Conservation (phyloP, 2,329 filamentous ascomycete species). For the Epichloe baconii region DNA sequence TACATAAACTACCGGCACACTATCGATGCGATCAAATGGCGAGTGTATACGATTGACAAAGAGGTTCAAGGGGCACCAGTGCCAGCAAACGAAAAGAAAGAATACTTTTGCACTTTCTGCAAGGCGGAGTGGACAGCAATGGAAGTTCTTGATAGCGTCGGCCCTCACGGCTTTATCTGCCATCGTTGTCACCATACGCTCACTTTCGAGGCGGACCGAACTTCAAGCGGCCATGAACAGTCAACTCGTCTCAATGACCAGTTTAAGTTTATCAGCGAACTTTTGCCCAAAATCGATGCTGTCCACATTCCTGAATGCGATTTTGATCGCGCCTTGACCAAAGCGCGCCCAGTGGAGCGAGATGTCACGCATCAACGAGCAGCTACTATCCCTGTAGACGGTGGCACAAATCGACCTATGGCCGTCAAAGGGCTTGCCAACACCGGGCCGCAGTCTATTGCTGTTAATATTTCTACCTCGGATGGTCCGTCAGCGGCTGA, state of each 20-base stretch:
- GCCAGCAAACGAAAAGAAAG: conserved; percentile 75
- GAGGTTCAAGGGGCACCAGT: conserved; percentile 75
- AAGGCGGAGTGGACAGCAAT: conserved; percentile 78
- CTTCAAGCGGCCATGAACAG: conserved; percentile 58
- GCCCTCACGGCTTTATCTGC: conserved; percentile 65
- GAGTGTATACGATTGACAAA: conserved; percentile 77
- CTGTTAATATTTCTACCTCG: conserved; percentile 53
- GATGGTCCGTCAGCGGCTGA: conserved; percentile 55
- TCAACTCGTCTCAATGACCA: conserved; percentile 65
- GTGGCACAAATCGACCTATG: conserved; percentile 41
- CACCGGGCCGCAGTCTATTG: conserved; percentile 54
- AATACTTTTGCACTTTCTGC: conserved; percentile 75
- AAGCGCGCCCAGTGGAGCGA: conserved; percentile 50
- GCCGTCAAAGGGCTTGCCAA: conserved; percentile 57
- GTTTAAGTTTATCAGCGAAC: conserved; percentile 63
- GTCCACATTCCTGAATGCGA: conserved; percentile 60
- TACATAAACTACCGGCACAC: conserved; percentile 92
- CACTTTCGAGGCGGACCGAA: conserved; percentile 51
- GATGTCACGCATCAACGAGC: conserved; percentile 54
- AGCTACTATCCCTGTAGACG: conserved; percentile 44
- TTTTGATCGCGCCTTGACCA: conserved; percentile 55
- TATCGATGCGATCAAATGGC: conserved; percentile 93
- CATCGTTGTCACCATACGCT: conserved; percentile 60
- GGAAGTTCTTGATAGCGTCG: conserved; percentile 70
- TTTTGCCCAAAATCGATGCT: conserved; percentile 66